These are phyloP conservation scores for Barnettozyma hawaiiensis DNA, from an alignment of 1,139 yeast species.

Conservation along the genomic window DNA sequence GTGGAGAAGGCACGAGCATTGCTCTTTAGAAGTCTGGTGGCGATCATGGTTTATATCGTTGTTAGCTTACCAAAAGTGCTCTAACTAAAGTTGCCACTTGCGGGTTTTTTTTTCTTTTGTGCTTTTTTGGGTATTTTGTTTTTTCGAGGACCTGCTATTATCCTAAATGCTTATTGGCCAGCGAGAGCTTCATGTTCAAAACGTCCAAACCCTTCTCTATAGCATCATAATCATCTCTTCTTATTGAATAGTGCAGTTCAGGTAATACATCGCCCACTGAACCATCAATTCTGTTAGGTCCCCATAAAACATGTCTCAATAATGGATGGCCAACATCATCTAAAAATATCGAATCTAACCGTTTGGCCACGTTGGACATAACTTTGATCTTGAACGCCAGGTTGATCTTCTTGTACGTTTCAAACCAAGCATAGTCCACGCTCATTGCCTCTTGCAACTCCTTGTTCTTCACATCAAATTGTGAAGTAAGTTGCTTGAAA, in stretches of 20 bases:
- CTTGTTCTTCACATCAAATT: constrained; percentile 32
- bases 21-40: constrained; percentile 11
- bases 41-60: constrained; percentile 1
- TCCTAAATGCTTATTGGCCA: constrained; percentile 7
- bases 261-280: constrained; percentile 33
- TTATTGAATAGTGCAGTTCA: constrained; percentile 36
- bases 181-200: constrained; percentile 1
- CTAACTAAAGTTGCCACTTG: neutral
- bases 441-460: constrained; percentile 43
- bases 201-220: constrained; percentile 26
- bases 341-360: constrained; percentile 41
- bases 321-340: constrained; percentile 30
- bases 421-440: constrained; percentile 70
- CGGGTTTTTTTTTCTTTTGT: neutral
- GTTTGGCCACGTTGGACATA: constrained; percentile 47
- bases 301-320: constrained; percentile 40
- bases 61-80: neutral
- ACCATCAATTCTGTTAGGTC: constrained; percentile 34
- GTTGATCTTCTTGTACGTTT: constrained; percentile 48
- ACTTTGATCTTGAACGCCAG: constrained; percentile 53
- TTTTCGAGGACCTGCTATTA: too few relatives aligned
- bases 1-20: constrained; percentile 38
- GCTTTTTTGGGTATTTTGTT: too few relatives aligned
- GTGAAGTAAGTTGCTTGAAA: constrained; percentile 15
- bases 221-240: constrained; percentile 28